These are phyloP conservation scores for Aquilaria yunnanensis DNA, from an alignment of 345 rosid genomes.

Conservation along the genomic window DNA sequence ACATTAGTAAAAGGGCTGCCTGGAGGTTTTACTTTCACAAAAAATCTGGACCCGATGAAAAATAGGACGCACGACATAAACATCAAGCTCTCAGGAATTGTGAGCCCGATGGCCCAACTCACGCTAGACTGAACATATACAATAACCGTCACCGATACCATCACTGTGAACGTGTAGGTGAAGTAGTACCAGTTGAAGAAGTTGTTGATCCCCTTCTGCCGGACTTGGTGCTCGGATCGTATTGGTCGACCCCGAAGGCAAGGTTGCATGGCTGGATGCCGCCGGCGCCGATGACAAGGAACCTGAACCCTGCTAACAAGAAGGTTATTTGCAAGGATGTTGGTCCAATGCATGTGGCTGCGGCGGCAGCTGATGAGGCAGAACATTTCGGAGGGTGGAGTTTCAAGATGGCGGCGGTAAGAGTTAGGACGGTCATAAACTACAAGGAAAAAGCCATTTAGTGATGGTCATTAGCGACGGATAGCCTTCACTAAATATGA, in stretches of 20 bases:
- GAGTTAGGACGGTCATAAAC: conserved; percentile 18
- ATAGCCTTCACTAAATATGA: no score
- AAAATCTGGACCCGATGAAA: conserved; percentile 28
- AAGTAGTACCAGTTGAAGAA: conserved; percentile 41
- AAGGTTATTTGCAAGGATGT: conserved; percentile 18
- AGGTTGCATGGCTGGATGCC: conserved; percentile 40
- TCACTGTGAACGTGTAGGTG: conserved; percentile 27
- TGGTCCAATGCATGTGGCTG: conserved; percentile 17
- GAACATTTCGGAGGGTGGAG: conserved; percentile 27
- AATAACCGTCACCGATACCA: conserved; percentile 20
- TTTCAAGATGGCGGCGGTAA: conserved; percentile 27
- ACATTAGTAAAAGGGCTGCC: conserved; percentile 42
- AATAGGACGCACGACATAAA: conserved; percentile 25
- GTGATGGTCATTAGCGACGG: no score
- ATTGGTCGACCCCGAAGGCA: conserved; percentile 43
- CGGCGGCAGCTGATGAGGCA: neutral
- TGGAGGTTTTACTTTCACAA: conserved; percentile 31
- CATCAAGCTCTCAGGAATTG: conserved; percentile 32
- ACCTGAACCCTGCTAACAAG: conserved; percentile 17
- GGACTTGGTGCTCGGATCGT: conserved; percentile 24
- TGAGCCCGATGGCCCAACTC: conserved; percentile 31
- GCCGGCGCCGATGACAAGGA: conserved; percentile 34
- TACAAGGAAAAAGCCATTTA: no score
- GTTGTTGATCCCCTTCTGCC: conserved; percentile 30
- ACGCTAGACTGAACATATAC: conserved; percentile 31